Evolutionary conservation across 2,329 filamentous ascomycete genomes (phyloP).

Genomic region (Neofusicoccum ribis): DNA sequence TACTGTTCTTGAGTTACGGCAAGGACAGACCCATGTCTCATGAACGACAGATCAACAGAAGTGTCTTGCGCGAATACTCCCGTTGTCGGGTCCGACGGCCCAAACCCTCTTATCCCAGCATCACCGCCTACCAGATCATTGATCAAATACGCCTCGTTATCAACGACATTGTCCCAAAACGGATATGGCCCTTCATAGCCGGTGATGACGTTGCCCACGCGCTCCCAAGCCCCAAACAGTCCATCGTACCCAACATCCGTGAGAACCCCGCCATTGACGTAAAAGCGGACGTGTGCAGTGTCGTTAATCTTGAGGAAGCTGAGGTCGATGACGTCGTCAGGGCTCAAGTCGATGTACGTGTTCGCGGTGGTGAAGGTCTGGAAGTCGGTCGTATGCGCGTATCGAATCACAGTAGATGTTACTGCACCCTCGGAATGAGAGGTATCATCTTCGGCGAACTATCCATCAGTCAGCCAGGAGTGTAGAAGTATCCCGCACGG

Average conservation of each 20-base stretch:
- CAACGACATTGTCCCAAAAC: constrained; percentile 20
- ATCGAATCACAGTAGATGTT: constrained; percentile 20
- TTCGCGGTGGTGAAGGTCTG: constrained; percentile 18
- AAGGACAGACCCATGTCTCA: constrained; percentile 22
- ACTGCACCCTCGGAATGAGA: constrained; percentile 12
- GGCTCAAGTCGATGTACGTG: constrained; percentile 19
- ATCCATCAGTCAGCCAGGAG: background rate
- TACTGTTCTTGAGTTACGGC: constrained; percentile 20
- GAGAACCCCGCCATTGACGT: constrained; percentile 21
- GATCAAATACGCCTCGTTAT: constrained; percentile 20
- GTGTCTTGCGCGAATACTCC: constrained; percentile 14
- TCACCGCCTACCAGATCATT: constrained; percentile 20
- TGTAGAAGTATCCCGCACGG: background rate
- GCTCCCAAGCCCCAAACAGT: constrained; percentile 19
- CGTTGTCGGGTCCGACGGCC: constrained; percentile 17
- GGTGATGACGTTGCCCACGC: constrained; percentile 6
- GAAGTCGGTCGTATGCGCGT: constrained; percentile 23
- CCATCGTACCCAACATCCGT: constrained; percentile 22
- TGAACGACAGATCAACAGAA: constrained; percentile 16
- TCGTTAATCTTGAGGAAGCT: constrained; percentile 23
- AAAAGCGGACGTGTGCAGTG: constrained; percentile 21
- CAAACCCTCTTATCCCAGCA: constrained; percentile 12
- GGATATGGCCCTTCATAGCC: constrained; percentile 23
- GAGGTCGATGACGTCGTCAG: constrained; percentile 21
- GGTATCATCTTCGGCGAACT: constrained; percentile 19